Evolutionary conservation across 2,329 filamentous ascomycete genomes (phyloP).

Genomic region (Fusarium armeniacum): DNA sequence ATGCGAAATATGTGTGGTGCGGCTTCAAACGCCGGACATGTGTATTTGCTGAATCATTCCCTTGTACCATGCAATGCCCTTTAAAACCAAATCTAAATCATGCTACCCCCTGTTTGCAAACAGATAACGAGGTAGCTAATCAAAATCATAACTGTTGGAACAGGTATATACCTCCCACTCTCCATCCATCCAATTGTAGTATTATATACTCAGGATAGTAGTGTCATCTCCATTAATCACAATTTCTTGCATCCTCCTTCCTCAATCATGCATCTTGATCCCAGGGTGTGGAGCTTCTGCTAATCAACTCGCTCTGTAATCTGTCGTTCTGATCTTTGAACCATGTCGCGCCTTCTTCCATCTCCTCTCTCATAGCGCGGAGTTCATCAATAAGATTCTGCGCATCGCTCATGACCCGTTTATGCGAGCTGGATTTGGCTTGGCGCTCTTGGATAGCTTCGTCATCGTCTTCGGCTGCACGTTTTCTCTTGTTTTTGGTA

Average conservation of each 20-base stretch:
- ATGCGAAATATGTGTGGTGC: constrained; percentile 1
- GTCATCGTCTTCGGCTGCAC: constrained; percentile 49
- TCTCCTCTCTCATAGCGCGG: constrained; percentile 58
- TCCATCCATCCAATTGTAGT: constrained; percentile 46
- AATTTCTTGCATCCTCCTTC: constrained; percentile 7
- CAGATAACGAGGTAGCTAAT: constrained; percentile 34
- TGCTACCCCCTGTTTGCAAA: constrained; percentile 21
- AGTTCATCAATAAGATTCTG: constrained; percentile 59
- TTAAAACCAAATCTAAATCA: constrained; percentile 29
- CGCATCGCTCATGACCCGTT: constrained; percentile 61
- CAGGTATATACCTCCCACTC: constrained; percentile 19
- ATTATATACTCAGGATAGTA: constrained; percentile 42
- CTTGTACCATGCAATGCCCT: constrained; percentile 28
- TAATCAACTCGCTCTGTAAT: constrained; percentile 56
- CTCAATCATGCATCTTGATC: constrained; percentile 50
- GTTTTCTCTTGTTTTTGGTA: constrained; percentile 54
- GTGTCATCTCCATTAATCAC: constrained; percentile 12
- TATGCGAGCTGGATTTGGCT: constrained; percentile 51
- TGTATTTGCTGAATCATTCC: constrained; percentile 34
- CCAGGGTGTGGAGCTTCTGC: constrained; percentile 55
- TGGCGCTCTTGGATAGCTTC: constrained; percentile 26
- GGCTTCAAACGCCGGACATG: constrained; percentile 21
- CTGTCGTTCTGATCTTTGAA: constrained; percentile 61
- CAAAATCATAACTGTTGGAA: constrained; percentile 34
- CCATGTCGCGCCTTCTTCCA: constrained; percentile 64